Evolutionary conservation across 176 grass and related monocot species (phyloP), one percentile per base, ranked within the genome.

Genomic region (Poa annua): DNA sequence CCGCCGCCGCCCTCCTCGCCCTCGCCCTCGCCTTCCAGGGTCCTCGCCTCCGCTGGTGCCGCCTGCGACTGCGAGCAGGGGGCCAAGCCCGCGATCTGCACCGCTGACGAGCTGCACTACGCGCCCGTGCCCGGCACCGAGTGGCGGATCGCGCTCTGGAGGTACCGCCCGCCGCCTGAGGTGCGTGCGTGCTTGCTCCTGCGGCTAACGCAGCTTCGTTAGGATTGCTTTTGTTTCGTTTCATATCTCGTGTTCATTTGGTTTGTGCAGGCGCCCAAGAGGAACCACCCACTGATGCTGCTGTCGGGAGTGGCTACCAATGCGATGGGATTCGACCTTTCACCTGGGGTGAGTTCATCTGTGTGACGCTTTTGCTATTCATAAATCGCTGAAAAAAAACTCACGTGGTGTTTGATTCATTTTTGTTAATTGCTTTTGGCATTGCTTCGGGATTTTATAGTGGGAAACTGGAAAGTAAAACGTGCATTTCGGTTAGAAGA

Each of bases 201-300:
- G 54, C 19, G 47, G 6, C 47, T 22, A 34, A 1, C 7, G 2
- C 5, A 10, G 55, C 36, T 83, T 60, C 26, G 21, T 17, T 72
- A 49, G 19, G 25, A 7, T 59, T 75, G 49, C 11, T 12, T 78
- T 11, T 11, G 54, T 38, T 32, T 36, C 13, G 14, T 73, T 82
- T 66, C 20, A 73, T 32, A 78, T 44, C 62, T 63, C 50, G 60
- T 74, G 11, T 17, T 73, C 19, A 19, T 7, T 56, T 83, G 78
- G 20, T 86, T 68, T 25, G 51, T 71, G 77, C 83, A 99, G 96
- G 89, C 91, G 52, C 93, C 96, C 10, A 93, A 90, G 89, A 92
- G 96, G 78, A 96, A 99, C 79, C 96, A 99, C 81, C 93, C 96
- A 14, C 87, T 99, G 85, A 92, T 99, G 91, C 93, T 99, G 67